Evolutionary conservation across 148 eudicot genomes (phyloP).

Genomic region (Beta vulgaris): DNA sequence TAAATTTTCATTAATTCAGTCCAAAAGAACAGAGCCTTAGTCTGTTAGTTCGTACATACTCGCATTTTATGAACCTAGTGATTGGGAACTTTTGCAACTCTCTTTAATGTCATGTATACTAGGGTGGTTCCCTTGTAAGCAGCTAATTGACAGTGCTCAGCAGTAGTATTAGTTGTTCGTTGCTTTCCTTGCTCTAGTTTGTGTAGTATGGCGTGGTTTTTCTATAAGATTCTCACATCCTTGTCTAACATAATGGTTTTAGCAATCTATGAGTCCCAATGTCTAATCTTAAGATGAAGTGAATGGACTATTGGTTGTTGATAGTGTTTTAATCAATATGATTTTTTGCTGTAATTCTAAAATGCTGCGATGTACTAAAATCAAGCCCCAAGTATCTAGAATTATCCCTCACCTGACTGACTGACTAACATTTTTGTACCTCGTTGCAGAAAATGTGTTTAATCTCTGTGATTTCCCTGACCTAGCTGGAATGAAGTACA

Average conservation of each 20-base stretch:
- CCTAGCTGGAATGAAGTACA: slow-evolving; percentile 59
- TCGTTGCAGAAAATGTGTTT: slow-evolving; percentile 85
- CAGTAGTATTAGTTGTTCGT: background rate
- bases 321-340: background rate
- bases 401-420: background rate
- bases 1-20: no score
- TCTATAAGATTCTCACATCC: background rate
- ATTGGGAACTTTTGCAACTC: background rate
- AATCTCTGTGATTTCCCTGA: slow-evolving; percentile 67
- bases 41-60: no score
- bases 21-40: no score
- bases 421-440: background rate
- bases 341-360: background rate
- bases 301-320: background rate
- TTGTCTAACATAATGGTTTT: background rate
- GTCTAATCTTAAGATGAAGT: background rate
- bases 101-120: background rate
- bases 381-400: background rate
- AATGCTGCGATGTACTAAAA: background rate
- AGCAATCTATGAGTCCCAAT: background rate
- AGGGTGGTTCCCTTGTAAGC: background rate
- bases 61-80: background rate
- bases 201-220: background rate
- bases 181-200: background rate
- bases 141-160: background rate